phyloP scores from a whole-genome alignment of 345 rosid species.

The Salix brachista region DNA sequence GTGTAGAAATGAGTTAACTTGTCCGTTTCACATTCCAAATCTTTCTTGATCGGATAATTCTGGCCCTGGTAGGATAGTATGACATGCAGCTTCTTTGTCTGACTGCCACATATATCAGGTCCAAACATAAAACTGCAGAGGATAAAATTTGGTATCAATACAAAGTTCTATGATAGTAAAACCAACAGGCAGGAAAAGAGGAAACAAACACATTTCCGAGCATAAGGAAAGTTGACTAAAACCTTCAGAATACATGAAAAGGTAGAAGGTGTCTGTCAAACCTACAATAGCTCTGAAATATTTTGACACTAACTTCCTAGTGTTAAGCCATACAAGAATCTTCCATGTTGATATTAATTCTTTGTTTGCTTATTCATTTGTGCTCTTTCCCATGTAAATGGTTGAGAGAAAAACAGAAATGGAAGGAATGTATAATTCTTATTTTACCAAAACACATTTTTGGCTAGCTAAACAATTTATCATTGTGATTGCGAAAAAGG shows the following conservation, averaged over 20 bases:
- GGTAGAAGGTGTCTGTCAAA: not conserved
- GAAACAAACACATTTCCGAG: not conserved
- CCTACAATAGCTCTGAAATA: not conserved
- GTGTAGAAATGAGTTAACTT: constrained; percentile 90
- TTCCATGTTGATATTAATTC: too few species aligned
- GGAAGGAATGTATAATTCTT: too few species aligned
- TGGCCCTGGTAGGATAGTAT: constrained; percentile 93
- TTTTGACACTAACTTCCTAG: too few species aligned
- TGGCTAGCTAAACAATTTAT: too few species aligned
- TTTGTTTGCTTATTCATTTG: too few species aligned
- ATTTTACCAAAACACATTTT: too few species aligned
- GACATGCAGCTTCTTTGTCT: constrained; percentile 83
- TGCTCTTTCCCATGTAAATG: too few species aligned
- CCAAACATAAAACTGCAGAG: constrained; percentile 89
- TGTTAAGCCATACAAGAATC: too few species aligned
- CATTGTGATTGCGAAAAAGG: too few species aligned
- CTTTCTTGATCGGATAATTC: constrained; percentile 83
- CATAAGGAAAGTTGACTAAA: not conserved
- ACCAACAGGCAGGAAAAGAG: not conserved
- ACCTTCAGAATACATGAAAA: not conserved
- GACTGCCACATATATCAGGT: constrained; percentile 91
- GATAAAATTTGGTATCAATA: not conserved
- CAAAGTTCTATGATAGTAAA: not conserved
- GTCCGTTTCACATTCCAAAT: constrained; percentile 89
- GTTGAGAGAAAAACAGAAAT: too few species aligned